Conservation (phyloP, 164 flowering plant genomes). For the Liriodendron chinense region DNA sequence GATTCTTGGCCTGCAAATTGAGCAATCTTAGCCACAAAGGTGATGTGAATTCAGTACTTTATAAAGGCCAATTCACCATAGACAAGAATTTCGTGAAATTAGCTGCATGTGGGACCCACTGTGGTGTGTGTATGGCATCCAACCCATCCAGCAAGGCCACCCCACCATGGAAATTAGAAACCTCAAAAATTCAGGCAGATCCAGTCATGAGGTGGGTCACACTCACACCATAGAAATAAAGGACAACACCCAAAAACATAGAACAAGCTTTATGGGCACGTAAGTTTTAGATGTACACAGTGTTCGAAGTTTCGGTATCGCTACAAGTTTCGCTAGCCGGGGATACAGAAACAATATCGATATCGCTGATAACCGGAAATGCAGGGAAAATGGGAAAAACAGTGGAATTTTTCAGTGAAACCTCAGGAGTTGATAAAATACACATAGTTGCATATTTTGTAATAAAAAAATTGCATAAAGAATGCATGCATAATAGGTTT, state of each 20-base stretch:
- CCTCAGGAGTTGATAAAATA: no score
- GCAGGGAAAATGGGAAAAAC: no score
- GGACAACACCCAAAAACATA: no score
- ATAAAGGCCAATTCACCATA: not conserved
- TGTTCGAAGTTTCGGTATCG: no score
- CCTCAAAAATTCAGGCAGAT: not conserved
- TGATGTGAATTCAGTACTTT: not conserved
- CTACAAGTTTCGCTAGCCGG: no score
- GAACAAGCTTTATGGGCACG: not conserved
- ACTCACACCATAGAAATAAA: not conserved
- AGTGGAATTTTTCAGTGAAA: no score
- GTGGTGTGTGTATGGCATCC: not conserved
- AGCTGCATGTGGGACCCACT: not conserved
- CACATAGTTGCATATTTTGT: no score
- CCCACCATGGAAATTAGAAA: not conserved
- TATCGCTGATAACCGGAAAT: no score
- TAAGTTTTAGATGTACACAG: no score
- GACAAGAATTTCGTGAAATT: not conserved
- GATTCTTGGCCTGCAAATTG: constrained; percentile 78
- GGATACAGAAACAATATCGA: no score
- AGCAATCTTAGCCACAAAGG: constrained; percentile 24
- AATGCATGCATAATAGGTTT: no score
- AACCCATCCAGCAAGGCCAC: not conserved
- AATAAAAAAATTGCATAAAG: no score
- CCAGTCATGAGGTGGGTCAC: not conserved